These are phyloP conservation scores for Fusarium equiseti DNA, from an alignment of 2,329 filamentous ascomycete genomes.

Conservation along the genomic window DNA sequence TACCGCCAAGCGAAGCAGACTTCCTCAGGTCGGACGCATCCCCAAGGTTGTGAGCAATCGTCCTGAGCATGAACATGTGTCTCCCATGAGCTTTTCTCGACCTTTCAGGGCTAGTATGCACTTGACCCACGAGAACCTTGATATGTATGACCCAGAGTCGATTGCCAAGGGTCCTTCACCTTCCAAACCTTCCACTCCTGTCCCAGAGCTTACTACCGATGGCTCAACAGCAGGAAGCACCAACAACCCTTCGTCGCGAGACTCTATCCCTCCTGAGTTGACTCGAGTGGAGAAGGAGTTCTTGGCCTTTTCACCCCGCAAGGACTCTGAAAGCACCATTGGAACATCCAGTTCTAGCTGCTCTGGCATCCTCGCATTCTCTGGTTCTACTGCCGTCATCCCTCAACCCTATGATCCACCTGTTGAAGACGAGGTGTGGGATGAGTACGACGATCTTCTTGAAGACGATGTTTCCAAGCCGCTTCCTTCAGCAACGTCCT, in stretches of 20 bases:
- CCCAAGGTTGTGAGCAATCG: conserved; percentile 81
- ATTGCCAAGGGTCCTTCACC: conserved; percentile 64
- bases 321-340: conserved; percentile 73
- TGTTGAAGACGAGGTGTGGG: conserved; percentile 90
- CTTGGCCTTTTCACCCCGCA: conserved; percentile 77
- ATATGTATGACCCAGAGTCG: conserved; percentile 51
- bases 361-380: conserved; percentile 71
- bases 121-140: conserved; percentile 48
- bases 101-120: conserved; percentile 74
- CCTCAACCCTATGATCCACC: conserved; percentile 72
- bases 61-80: conserved; percentile 73
- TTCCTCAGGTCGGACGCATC: conserved; percentile 87
- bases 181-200: conserved; percentile 54
- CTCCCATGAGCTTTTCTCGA: conserved; percentile 85
- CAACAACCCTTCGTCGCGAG: conserved; percentile 48
- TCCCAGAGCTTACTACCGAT: conserved; percentile 54
- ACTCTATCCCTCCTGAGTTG: conserved; percentile 48
- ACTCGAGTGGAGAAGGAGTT: conserved; percentile 69
- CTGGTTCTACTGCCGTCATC: conserved; percentile 74
- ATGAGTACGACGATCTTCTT: conserved; percentile 91
- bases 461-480: conserved; percentile 67
- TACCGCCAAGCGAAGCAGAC: conserved; percentile 63
- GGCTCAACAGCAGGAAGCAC: conserved; percentile 53
- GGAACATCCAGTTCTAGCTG: conserved; percentile 69
- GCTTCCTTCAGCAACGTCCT: conserved; percentile 67